Evolutionary conservation across 2,329 filamentous ascomycete species (phyloP), one percentile per base, ranked within the genome.

Genomic region (Cephalotrichum gorgonifer): DNA sequence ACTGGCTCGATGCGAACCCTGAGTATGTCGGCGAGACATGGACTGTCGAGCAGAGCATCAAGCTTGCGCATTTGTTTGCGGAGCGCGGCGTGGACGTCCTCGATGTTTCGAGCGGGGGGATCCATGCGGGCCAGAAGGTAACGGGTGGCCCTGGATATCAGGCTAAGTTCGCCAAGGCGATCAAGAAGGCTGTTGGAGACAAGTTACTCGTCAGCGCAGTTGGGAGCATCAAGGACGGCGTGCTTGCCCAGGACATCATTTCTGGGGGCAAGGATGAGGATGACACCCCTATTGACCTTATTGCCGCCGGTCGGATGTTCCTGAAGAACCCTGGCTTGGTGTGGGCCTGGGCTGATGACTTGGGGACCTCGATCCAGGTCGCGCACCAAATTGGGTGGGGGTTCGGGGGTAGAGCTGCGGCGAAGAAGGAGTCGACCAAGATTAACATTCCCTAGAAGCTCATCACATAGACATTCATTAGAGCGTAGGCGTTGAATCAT

Each of bases 11-110:
- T 51, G 70, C 75, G 50, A 72, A 75, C 44, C 71, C 71, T 1
- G 69, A 71, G 8, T 72, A 70, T 31, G 62, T 72, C 20, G 67
- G 71, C 11, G 75, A 81, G 54, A 79, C 75, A 57, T 93, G 87
- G 86, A 84, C 75, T 0, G 55, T 79, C 2, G 74, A 80, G 15
- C 75, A 91, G 49, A 81, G 79, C 0, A 71, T 79, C 27, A 70
- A 70, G 44, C 74, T 93, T 1, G 83, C 86, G 0, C 61, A 71
- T 43, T 65, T 82, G 0, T 68, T 93, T 0, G 81, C 81, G 0
- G 75, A 79, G 2, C 70, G 66, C 12, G 86, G 86, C 2, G 78
- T 91, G 3, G 86, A 93, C 60, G 67, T 93, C 2, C 67, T 93
- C 1, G 88, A 93, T 57, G 76, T 90, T 8, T 84, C 78, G 1